Percentiles rank a stretch among this genome's conserved stretches.
phyloP scores from a whole-genome alignment of 768 basidiomycete species.

The Myochromella boudieri region DNA sequence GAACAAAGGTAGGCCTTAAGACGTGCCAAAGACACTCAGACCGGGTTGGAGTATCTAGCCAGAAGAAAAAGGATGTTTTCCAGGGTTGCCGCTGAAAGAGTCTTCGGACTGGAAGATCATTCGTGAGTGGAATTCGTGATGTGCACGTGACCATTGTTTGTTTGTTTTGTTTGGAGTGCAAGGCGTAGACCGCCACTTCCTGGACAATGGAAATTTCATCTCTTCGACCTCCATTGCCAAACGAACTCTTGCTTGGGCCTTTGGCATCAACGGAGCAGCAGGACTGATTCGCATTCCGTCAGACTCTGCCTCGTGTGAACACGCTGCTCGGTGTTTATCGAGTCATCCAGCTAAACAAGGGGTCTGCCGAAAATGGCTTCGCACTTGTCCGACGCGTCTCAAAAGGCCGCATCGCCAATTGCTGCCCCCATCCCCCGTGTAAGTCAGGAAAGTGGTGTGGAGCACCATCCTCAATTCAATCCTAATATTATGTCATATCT shows the following conservation, averaged over 20 bases:
- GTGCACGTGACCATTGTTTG: conserved; percentile 13
- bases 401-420: conserved; percentile 17
- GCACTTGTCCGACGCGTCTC: conserved; percentile 9
- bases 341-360: conserved; percentile 15
- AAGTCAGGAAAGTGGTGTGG: conserved; percentile 33
- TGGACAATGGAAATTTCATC: too few species aligned
- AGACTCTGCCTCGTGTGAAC: conserved; percentile 7
- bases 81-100: too few species aligned
- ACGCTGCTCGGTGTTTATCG: conserved; percentile 2
- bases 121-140: too few species aligned
- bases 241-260: neutral
- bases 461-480: conserved; percentile 30
- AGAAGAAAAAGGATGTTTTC: too few species aligned
- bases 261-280: conserved; percentile 3
- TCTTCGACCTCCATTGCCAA: conserved; percentile 1
- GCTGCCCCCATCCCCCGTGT: conserved; percentile 25
- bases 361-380: conserved; percentile 19
- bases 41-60: too few species aligned
- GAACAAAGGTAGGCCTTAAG: too few species aligned
- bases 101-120: too few species aligned
- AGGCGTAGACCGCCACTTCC: too few species aligned
- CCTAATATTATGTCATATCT: conserved; percentile 22
- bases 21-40: too few species aligned
- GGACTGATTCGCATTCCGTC: neutral
- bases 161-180: too few species aligned